Evolutionary conservation across 345 rosid species (phyloP), one percentile per base, ranked within the genome.

Genomic region (Salix viminalis): DNA sequence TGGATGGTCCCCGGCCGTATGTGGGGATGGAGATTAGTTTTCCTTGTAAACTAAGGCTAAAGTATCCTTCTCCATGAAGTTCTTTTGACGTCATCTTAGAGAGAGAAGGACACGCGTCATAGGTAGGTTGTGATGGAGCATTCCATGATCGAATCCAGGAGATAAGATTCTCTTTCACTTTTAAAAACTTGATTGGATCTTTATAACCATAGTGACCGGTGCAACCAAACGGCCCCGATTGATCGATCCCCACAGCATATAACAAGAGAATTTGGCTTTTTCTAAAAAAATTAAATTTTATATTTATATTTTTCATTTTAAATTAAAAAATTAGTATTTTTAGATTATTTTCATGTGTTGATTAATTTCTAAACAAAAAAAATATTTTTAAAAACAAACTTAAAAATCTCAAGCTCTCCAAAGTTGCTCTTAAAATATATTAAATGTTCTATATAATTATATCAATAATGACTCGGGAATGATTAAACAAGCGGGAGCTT

Each of bases 261-360:
- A 3, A 3, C 32, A 30, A 30, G 32, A 30, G 32, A 30, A 3
- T 30, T 2, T 30, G 32, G 32, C 32, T 30, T 30, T 3, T 30
- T 30, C 3, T 30, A 0, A 2, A 0, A 28, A 30, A 30, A 3
- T 3, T 4, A 30, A 30, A 30, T 30, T 30, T 30, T 30, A 30
- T 30, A 30, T 30, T 30, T 30, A 0, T 30, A 30, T 30, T 30
- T 30, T 30, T 30, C 32, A 30, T 30, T 30, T 30, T 30, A 30
- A 30, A 30, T 30, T 3, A 30, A 30, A 30, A 30, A 30, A 30
- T 0, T 30, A 30, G 0, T 34, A 34, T 32, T 32, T 32, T 32
- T 0, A 32, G 0, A 32, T 32, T 0, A 32, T 3, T 34, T 34
- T 34, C 0, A 34, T 34, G 1, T 34, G 4, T 34, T 4, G 0